A percentile compares a stretch with the other conserved stretches of the same genome.
These are phyloP conservation scores for Stereum hirsutum DNA, from an alignment of 1,284 basidiomycete genomes.

Conservation along the genomic window DNA sequence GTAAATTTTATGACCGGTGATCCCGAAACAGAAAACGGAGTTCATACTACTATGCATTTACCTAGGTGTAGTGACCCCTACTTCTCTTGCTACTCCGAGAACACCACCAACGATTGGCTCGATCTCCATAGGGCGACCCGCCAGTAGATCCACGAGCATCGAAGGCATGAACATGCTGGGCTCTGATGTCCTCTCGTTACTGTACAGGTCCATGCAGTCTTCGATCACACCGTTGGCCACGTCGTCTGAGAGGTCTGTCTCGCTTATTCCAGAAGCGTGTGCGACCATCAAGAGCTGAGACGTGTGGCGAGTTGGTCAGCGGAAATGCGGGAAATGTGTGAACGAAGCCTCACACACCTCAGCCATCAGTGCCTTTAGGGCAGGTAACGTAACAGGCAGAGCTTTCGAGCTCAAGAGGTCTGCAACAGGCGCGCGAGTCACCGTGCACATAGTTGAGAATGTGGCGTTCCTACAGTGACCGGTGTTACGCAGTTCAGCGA, in stretches of 20 bases:
- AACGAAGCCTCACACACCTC: constrained; percentile 10
- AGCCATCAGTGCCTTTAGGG: constrained; percentile 24
- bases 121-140: constrained; percentile 52
- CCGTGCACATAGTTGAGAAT: constrained; percentile 27
- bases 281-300: constrained; percentile 3
- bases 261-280: background rate
- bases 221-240: background rate
- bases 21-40: background rate
- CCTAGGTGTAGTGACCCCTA: constrained; percentile 21
- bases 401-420: constrained; percentile 17
- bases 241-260: background rate
- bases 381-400: constrained; percentile 21
- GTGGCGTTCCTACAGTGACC: constrained; percentile 24
- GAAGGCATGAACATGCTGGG: constrained; percentile 7
- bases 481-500: background rate
- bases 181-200: background rate
- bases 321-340: background rate
- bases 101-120: constrained; percentile 58
- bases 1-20: too few species aligned
- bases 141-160: constrained; percentile 52
- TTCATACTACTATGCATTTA: too few species aligned
- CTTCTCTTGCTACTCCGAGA: constrained; percentile 37
- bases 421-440: constrained; percentile 28
- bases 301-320: too few species aligned
- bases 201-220: constrained; percentile 4